Percentiles rank a stretch among this genome's conserved stretches.
Evolutionary conservation across 495 filamentous ascomycete genomes (phyloP).

Genomic region (Tuber magnatum): DNA sequence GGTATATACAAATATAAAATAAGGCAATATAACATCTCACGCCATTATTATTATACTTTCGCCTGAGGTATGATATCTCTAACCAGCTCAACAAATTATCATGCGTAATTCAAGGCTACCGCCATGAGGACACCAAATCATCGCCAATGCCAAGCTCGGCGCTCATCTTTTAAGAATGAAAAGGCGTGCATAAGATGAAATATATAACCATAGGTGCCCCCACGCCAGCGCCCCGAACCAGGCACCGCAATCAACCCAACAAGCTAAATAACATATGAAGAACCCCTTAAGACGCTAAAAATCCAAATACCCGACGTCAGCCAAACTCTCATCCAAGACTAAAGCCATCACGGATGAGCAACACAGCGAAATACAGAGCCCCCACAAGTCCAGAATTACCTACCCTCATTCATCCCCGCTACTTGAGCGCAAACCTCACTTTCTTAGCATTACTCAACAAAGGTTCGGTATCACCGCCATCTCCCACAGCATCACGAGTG

Average conservation of each 20-base stretch:
- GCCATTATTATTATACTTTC: background rate
- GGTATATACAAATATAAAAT: slow-evolving; percentile 38
- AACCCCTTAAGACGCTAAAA: background rate
- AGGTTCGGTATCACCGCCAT: background rate
- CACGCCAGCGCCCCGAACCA: background rate
- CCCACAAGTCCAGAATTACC: background rate
- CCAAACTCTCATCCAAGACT: background rate
- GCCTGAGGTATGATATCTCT: background rate
- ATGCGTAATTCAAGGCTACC: background rate
- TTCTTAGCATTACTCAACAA: background rate
- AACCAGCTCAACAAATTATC: background rate
- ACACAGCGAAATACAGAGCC: background rate
- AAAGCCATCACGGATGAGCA: background rate
- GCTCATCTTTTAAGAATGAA: background rate
- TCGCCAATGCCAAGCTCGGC: background rate
- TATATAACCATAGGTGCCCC: background rate
- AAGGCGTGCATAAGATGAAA: background rate
- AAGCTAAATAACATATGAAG: background rate
- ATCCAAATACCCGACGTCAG: background rate
- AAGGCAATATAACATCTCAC: background rate
- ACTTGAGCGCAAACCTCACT: background rate
- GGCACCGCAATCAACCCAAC: background rate
- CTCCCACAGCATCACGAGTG: background rate
- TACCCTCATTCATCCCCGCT: background rate
- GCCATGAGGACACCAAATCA: background rate